Evolutionary conservation across 2,329 filamentous ascomycete species (phyloP).

Genomic region (Calonectria hawksworthii): DNA sequence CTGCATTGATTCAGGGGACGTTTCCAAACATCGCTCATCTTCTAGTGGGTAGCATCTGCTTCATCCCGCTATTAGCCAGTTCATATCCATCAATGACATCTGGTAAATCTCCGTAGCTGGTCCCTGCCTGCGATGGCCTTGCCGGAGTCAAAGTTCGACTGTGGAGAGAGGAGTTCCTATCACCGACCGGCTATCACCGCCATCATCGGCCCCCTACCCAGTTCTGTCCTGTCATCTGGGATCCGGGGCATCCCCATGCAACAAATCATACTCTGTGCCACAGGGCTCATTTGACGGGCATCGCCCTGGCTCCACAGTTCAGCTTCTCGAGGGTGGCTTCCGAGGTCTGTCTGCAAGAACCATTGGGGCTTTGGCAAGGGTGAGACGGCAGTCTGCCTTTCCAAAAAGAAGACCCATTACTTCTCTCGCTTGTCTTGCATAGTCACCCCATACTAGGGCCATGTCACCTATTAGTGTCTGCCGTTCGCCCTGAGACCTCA

Average conservation of each 20-base stretch:
- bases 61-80: constrained; percentile 12
- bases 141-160: neutral
- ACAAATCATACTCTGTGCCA: constrained; percentile 20
- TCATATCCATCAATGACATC: constrained; percentile 10
- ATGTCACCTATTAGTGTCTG: neutral
- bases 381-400: constrained; percentile 24
- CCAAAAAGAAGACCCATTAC: constrained; percentile 18
- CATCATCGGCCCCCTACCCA: constrained; percentile 15
- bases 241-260: constrained; percentile 12
- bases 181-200: constrained; percentile 6
- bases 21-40: constrained; percentile 21
- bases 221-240: constrained; percentile 15
- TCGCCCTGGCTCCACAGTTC: constrained; percentile 26
- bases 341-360: constrained; percentile 3
- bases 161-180: neutral
- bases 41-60: constrained; percentile 15
- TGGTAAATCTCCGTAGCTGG: constrained; percentile 12
- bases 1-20: constrained; percentile 26
- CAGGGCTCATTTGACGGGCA: constrained; percentile 23
- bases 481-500: constrained; percentile 24
- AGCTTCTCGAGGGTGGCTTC: constrained; percentile 21
- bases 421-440: constrained; percentile 6
- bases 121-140: constrained; percentile 1
- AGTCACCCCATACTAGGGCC: neutral
- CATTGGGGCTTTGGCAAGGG: constrained; percentile 12